These are phyloP conservation scores for Colletotrichum truncatum DNA, from an alignment of 2,329 filamentous ascomycete species.

Conservation along the genomic window DNA sequence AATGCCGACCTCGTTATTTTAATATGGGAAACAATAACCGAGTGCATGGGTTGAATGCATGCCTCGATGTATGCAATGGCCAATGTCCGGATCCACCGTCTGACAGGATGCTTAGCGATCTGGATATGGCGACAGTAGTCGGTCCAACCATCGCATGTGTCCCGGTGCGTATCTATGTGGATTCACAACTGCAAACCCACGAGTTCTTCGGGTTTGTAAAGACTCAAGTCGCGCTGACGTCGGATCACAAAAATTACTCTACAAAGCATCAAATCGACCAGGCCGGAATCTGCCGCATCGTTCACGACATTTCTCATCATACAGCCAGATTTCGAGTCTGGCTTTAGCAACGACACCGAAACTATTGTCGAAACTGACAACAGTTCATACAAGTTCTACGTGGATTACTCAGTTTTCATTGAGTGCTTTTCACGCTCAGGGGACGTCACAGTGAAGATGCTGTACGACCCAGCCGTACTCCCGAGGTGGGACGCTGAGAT, in stretches of 20 bases:
- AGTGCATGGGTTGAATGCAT: no score
- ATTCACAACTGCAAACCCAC: neutral
- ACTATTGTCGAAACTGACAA: neutral
- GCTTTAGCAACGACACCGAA: neutral
- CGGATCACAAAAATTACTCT: neutral
- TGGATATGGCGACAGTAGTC: neutral
- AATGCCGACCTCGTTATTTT: no score
- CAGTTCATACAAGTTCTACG: neutral
- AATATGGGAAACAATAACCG: no score
- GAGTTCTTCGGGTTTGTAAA: neutral
- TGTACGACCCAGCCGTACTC: neutral
- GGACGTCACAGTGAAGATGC: slow-evolving; percentile 1
- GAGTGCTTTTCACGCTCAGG: neutral
- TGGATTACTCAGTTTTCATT: neutral
- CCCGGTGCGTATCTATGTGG: neutral
- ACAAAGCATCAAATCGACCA: neutral
- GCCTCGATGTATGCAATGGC: no score
- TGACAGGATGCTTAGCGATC: neutral
- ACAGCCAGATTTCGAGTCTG: neutral
- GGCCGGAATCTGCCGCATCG: neutral
- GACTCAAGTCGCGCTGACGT: neutral
- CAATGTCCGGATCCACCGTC: no score
- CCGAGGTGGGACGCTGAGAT: neutral
- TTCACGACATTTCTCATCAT: neutral
- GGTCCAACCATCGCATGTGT: neutral